Conservation (phyloP, 2,329 filamentous ascomycete genomes). For the Aspergillus sp. region DNA sequence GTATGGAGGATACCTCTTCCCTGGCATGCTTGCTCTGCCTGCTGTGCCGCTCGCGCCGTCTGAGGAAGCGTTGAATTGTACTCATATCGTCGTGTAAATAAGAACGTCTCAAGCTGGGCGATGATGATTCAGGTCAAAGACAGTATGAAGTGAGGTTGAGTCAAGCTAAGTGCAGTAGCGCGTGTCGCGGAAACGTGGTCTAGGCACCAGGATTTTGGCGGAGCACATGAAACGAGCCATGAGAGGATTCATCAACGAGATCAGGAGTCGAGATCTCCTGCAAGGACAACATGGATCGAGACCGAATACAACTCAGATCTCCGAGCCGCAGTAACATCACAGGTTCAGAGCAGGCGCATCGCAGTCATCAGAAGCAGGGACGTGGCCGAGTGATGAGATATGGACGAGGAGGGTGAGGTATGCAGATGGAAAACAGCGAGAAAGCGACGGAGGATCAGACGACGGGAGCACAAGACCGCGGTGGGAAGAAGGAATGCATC, state of each 20-base stretch:
- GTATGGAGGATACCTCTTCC: conserved; percentile 21
- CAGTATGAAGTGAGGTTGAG: neutral
- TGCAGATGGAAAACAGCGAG: neutral
- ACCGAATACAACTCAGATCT: neutral
- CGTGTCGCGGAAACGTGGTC: neutral
- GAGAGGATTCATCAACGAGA: conserved; percentile 8
- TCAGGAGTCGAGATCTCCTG: conserved; percentile 16
- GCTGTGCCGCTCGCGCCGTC: conserved; percentile 28
- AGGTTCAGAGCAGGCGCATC: conserved; percentile 3
- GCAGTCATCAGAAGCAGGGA: conserved; percentile 1
- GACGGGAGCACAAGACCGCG: conserved; percentile 7
- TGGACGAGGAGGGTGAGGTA: neutral
- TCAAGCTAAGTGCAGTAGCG: neutral
- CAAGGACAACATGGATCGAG: conserved; percentile 3
- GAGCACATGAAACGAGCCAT: conserved; percentile 7
- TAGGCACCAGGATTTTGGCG: conserved; percentile 21
- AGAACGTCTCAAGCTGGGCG: neutral
- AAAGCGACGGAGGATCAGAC: conserved; percentile 4
- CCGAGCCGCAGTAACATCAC: conserved; percentile 13
- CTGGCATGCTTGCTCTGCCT: conserved; percentile 21
- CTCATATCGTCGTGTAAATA: conserved; percentile 22
- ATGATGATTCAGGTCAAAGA: neutral
- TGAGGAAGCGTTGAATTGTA: conserved; percentile 34
- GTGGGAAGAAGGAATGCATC: too few species aligned
- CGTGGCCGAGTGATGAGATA: neutral